These are phyloP conservation scores for Zymoseptoria pseudotritici DNA, from an alignment of 2,329 filamentous ascomycete genomes.

Conservation along the genomic window DNA sequence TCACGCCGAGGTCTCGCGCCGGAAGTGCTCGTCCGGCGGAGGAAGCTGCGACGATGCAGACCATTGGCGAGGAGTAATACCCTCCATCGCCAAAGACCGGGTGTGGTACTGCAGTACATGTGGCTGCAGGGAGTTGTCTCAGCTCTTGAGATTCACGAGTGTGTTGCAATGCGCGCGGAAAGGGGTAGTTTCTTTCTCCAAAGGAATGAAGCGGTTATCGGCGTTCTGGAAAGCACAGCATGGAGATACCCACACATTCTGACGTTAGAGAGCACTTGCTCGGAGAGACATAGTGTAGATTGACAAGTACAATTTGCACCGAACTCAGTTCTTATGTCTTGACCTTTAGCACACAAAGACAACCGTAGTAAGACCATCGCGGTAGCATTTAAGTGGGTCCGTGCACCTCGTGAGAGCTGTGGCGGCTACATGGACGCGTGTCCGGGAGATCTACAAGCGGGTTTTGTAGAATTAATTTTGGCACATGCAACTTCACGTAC, in stretches of 20 bases:
- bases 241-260: not conserved
- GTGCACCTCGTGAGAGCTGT: not conserved
- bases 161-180: not conserved
- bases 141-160: not conserved
- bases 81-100: not conserved
- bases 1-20: conserved; percentile 10
- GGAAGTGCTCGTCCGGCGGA: conserved; percentile 4
- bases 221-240: not conserved
- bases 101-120: not conserved
- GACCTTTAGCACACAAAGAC: not conserved
- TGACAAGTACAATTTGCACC: not conserved
- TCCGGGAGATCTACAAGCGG: no score
- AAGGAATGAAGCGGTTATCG: not conserved
- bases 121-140: not conserved
- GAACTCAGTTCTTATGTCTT: not conserved
- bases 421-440: not conserved
- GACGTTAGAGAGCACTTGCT: not conserved
- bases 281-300: not conserved
- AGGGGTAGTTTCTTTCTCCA: not conserved
- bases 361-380: not conserved
- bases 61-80: conserved; percentile 4
- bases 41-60: conserved; percentile 2
- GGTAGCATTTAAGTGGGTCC: not conserved
- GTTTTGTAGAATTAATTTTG: no score
- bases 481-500: no score